These are phyloP conservation scores for Akebia trifoliata DNA, from an alignment of 164 flowering plant species.

Conservation along the genomic window DNA sequence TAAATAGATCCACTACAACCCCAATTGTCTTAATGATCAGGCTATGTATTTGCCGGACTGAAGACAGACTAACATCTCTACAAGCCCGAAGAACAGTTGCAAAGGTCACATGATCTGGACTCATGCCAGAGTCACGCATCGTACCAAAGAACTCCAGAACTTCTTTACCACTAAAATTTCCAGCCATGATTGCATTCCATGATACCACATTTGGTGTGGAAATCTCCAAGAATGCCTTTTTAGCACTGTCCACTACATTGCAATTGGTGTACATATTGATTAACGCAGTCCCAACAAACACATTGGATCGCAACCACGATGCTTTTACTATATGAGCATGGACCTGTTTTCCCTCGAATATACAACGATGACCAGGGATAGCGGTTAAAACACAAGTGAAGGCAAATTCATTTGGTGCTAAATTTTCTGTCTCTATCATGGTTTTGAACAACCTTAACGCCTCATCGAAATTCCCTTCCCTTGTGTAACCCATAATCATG, in stretches of 20 bases:
- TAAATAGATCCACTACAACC: conserved; percentile 17
- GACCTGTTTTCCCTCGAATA: conserved; percentile 18
- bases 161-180: conserved; percentile 13
- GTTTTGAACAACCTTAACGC: conserved; percentile 13
- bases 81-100: conserved; percentile 22
- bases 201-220: conserved; percentile 17
- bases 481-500: conserved; percentile 24
- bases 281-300: conserved; percentile 26
- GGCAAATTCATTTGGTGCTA: conserved; percentile 16
- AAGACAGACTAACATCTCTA: conserved; percentile 9
- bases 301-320: conserved; percentile 12
- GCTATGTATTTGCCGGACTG: conserved; percentile 22
- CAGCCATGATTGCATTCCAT: conserved; percentile 30
- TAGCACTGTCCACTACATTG: conserved; percentile 10
- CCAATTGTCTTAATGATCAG: conserved; percentile 15
- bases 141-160: conserved; percentile 8
- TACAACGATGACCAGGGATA: conserved; percentile 6
- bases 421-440: conserved; percentile 10
- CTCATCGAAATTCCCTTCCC: conserved; percentile 14
- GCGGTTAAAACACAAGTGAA: conserved; percentile 21
- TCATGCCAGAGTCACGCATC: conserved; percentile 18
- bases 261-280: conserved; percentile 24
- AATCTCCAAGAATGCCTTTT: conserved; percentile 17
- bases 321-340: conserved; percentile 20
- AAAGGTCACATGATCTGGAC: conserved; percentile 26